Evolutionary conservation across 129 eudicot genomes (phyloP), one percentile per base, ranked within the genome.

Genomic region (Flaveria bidentis): DNA sequence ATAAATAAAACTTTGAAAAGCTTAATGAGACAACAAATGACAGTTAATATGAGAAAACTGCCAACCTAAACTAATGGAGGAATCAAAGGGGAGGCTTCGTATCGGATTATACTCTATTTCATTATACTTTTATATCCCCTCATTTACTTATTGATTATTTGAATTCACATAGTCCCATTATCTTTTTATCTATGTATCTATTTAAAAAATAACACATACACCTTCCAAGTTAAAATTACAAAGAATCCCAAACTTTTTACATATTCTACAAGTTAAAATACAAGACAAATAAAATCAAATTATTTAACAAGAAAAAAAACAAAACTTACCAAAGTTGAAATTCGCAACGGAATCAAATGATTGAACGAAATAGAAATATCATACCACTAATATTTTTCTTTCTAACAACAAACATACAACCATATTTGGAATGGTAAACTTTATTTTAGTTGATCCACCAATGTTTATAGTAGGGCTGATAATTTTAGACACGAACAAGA

Each of bases 1-100:
- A 44, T 3, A 25, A 78, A 68, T 23, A 47, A 50, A 28, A 67
- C 33, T 13, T 51, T 12, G 11, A 9, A 62, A 78, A 62, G 76
- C 52, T 69, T 55, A 66, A 67, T 36, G 22, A 67, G 75, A 67
- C 84, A 80, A 68, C 83, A 60, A 50, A 80, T 73, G 83, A 80
- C 83, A 66, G 79, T 80, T 69, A 60, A 73, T 6, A 53, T 28
- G 84, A 73, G 42, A 80, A 66, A 66, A 67, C 44, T 70, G 82
- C 82, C 82, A 70, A 78, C 82, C 77, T 78, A 78, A 78, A 70
- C 79, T 26, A 73, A 73, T 74, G 78, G 75, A 73, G 63, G 83
- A 80, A 72, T 80, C 79, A 73, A 52, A 18, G 25, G 42, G 79
- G 79, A 80, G 75, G 75, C 51, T 73, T 73, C 69, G 68, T 53